Conservation (phyloP, 257 asterid species). For the Solanum dulcamara region DNA sequence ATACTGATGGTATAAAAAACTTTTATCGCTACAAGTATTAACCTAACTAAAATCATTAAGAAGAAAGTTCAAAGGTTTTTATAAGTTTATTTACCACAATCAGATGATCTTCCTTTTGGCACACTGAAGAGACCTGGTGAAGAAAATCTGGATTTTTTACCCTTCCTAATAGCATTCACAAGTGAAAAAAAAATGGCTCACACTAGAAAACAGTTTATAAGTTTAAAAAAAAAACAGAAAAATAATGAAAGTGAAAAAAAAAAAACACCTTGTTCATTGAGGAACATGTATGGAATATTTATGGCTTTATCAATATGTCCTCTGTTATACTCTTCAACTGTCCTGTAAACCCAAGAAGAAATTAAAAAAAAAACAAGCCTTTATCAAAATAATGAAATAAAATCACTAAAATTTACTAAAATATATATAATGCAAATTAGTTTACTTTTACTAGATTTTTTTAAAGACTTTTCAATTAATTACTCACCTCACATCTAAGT, state of each 20-base stretch:
- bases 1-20: not conserved
- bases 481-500: constrained; percentile 8
- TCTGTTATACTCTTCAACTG: constrained; percentile 6
- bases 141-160: constrained; percentile 10
- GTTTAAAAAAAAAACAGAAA: not conserved
- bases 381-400: not conserved
- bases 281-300: constrained; percentile 13
- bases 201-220: not conserved
- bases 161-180: not conserved
- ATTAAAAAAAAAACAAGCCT: no score
- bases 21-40: no score
- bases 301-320: constrained; percentile 7
- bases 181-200: not conserved
- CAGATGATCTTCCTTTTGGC: constrained; percentile 7
- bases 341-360: not conserved
- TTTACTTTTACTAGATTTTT: not conserved
- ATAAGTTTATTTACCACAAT: constrained; percentile 4
- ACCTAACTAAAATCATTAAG: not conserved
- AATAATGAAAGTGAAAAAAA: not conserved
- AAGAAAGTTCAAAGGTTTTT: not conserved
- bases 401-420: not conserved
- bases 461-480: not conserved
- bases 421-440: not conserved
- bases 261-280: constrained; percentile 1
- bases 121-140: not conserved